phyloP scores from a whole-genome alignment of 768 basidiomycete genomes.

The Macrolepiota dolichaula region DNA sequence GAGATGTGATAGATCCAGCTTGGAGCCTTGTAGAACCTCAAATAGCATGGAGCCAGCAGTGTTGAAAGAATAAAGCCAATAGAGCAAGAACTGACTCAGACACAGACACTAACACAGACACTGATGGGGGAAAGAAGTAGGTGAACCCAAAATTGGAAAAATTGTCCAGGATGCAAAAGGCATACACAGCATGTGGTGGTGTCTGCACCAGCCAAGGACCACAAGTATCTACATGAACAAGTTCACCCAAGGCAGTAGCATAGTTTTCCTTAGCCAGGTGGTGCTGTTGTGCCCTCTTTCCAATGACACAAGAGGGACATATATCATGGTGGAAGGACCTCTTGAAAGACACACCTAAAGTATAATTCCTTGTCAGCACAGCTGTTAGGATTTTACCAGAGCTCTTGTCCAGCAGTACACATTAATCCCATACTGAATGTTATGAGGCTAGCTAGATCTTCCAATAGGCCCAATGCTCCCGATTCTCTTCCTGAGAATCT shows the following conservation, averaged over 20 bases:
- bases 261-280: constrained; percentile 11
- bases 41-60: constrained; percentile 3
- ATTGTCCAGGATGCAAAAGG: constrained; percentile 18
- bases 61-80: too few species aligned
- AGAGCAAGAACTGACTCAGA: too few species aligned
- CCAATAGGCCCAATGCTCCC: too few species aligned
- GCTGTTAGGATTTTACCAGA: too few species aligned
- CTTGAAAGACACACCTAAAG: constrained; percentile 12
- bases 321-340: constrained; percentile 3
- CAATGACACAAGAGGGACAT: constrained; percentile 23
- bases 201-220: constrained; percentile 21
- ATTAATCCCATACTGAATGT: too few species aligned
- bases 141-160: constrained; percentile 16
- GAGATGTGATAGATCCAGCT: constrained; percentile 26
- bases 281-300: constrained; percentile 19
- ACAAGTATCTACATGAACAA: constrained; percentile 23
- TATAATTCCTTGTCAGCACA: constrained; percentile 16
- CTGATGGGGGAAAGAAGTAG: too few species aligned
- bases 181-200: constrained; percentile 15
- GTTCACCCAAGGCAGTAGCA: constrained; percentile 14
- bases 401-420: too few species aligned
- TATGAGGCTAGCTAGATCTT: too few species aligned
- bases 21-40: too few species aligned
- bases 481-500: too few species aligned
- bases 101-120: too few species aligned